Base-by-base conservation (phyloP, 1,284 basidiomycete genomes). In the Sanguinoderma infundibulare region DNA sequence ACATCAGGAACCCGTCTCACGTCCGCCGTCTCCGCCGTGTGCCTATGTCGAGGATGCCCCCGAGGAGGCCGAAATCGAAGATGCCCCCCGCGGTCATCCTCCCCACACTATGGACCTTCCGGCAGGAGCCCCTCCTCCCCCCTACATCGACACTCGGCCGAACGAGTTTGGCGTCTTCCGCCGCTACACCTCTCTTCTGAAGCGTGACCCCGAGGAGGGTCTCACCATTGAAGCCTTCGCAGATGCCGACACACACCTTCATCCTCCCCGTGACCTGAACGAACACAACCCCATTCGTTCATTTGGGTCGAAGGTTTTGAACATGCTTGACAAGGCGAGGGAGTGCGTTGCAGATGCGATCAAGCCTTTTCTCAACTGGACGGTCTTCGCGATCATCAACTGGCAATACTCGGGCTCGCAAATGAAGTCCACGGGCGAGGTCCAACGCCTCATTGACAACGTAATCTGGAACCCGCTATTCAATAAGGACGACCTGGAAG, bases 381-480 rank as follows among this genome's bases (percentile, higher is more conserved):
- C 53, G 2, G 46, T 52, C 5, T 57, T 36, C 35, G 38, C 28
- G 1, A 32, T 63, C 34, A 40, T 67, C 32, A 1, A 57, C 6
- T 68, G 67, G 67, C 42, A 54, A 15, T 55, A 60, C 57, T 49
- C 34, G 10, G 67, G 59, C 6, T 49, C 40, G 1, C 44, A 50
- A 14, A 6, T 14, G 2, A 68, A 67, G 40, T 65, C 72, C 0
- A 42, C 50, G 6, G 51, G 5, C 1, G 67, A 73, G 52, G 24
- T 67, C 1, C 36, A 71, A 34, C 46, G 61, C 0, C 64, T 74
- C 1, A 66, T 70, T 7, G 6, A 60, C 2, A 56, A 69, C 14
- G 67, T 73, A 1, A 39, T 74, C 2, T 46, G 28, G 2, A 57
- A 64, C 2, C 56, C 53, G 0, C 68, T 69, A 22, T 73, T 71